phyloP scores from a whole-genome alignment of 345 rosid genomes.

The Sonneratia caseolaris region DNA sequence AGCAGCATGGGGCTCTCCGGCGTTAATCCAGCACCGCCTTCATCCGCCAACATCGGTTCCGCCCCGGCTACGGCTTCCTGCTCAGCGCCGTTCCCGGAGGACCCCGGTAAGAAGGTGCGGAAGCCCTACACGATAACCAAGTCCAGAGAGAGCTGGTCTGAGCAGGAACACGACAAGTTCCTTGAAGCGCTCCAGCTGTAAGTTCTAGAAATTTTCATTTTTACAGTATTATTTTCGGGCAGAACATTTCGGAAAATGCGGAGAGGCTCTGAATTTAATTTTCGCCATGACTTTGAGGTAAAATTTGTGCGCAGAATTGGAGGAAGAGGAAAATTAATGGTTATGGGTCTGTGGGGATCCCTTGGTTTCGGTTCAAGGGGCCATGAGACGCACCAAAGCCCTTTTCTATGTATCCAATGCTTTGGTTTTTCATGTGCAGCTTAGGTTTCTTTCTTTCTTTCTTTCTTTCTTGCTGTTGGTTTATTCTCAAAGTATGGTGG shows the following conservation, averaged over 20 bases:
- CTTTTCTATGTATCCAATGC: too few species aligned
- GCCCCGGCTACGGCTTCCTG: conserved; percentile 3
- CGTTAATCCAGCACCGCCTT: conserved; percentile 18
- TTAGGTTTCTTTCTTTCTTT: too few species aligned
- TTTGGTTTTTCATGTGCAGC: too few species aligned
- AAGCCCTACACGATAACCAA: conserved; percentile 91
- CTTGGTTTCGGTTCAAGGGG: too few species aligned
- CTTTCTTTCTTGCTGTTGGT: too few species aligned
- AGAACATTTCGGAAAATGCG: not conserved
- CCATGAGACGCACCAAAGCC: too few species aligned
- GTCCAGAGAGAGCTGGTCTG: conserved; percentile 96
- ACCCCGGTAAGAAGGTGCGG: conserved; percentile 60
- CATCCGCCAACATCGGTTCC: conserved; percentile 11
- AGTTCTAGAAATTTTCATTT: conserved; percentile 12
- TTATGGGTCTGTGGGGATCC: too few species aligned
- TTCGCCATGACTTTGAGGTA: not conserved
- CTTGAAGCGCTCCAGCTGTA: conserved; percentile 92
- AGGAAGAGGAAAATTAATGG: too few species aligned
- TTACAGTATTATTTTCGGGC: not conserved
- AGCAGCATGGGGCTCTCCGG: conserved; percentile 33
- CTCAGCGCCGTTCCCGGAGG: conserved; percentile 36
- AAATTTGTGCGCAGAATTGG: too few species aligned
- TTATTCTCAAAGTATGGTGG: too few species aligned
- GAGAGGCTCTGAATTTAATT: not conserved
- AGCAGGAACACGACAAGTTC: conserved; percentile 89